These are phyloP conservation scores for Candida verbasci DNA, from an alignment of 805 yeast species.

Conservation along the genomic window DNA sequence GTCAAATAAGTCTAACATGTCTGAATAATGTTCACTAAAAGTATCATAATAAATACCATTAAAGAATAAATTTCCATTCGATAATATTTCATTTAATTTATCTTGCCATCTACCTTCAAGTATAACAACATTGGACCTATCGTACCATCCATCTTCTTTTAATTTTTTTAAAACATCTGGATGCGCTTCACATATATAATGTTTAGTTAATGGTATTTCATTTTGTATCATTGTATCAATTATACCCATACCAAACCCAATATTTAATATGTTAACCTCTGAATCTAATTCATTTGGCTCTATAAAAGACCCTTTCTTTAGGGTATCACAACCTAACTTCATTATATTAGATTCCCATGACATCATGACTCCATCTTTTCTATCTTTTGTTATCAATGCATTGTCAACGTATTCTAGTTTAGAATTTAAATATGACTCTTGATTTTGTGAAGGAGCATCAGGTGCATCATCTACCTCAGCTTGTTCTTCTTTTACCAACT, in stretches of 20 bases:
- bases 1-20: slow-evolving; percentile 84
- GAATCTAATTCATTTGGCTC: slow-evolving; percentile 23
- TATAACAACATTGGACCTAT: slow-evolving; percentile 63
- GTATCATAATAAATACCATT: slow-evolving; percentile 95
- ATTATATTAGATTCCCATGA: slow-evolving; percentile 86
- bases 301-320: slow-evolving; percentile 46
- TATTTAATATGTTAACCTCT: slow-evolving; percentile 59
- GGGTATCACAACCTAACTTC: slow-evolving; percentile 72
- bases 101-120: slow-evolving; percentile 95
- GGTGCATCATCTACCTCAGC: slow-evolving; percentile 10
- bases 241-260: slow-evolving; percentile 97
- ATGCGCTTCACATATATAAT: slow-evolving; percentile 91
- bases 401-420: slow-evolving; percentile 63
- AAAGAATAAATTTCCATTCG: slow-evolving; percentile 62
- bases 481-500: neutral
- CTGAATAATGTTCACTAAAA: slow-evolving; percentile 85
- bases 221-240: slow-evolving; percentile 75
- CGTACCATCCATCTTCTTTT: slow-evolving; percentile 77
- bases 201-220: slow-evolving; percentile 50
- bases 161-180: slow-evolving; percentile 79
- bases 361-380: slow-evolving; percentile 95
- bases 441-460: slow-evolving; percentile 58
- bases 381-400: slow-evolving; percentile 66
- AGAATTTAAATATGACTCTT: slow-evolving; percentile 59
- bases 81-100: slow-evolving; percentile 59